A percentile compares a stretch with the other conserved stretches of the same genome.
Evolutionary conservation across 257 asterid genomes (phyloP).

Genomic region (Nicotiana tomentosiformis): DNA sequence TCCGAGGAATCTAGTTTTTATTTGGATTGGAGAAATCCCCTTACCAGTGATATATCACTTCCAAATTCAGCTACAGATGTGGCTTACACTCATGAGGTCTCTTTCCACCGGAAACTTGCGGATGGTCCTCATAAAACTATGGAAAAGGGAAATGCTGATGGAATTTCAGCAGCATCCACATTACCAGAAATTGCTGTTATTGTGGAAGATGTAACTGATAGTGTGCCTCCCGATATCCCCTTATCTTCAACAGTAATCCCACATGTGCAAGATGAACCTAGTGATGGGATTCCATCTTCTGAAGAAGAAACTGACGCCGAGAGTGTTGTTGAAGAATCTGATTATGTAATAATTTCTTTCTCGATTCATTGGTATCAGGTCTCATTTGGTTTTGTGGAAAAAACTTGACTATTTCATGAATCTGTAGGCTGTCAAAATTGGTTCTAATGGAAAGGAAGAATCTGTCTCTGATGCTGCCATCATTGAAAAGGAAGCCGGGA

Average conservation of each 20-base stretch:
- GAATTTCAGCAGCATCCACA: conserved; percentile 13
- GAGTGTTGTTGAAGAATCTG: conserved; percentile 32
- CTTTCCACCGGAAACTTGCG: conserved; percentile 2
- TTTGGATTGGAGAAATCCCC: conserved; percentile 11
- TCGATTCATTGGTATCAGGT: not conserved
- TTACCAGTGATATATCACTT: conserved; percentile 13
- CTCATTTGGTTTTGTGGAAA: not conserved
- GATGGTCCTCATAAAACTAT: conserved; percentile 6
- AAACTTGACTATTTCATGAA: conserved; percentile 6
- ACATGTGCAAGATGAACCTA: conserved; percentile 31
- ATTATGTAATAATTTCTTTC: conserved; percentile 28
- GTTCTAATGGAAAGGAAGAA: conserved; percentile 27
- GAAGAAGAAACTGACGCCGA: conserved; percentile 45
- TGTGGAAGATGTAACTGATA: conserved; percentile 45
- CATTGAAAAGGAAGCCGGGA: conserved; percentile 67
- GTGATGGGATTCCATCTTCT: conserved; percentile 32
- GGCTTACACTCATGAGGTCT: not conserved
- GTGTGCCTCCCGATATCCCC: conserved; percentile 25
- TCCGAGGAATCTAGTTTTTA: conserved; percentile 16
- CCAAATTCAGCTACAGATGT: conserved; percentile 10
- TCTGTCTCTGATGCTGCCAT: conserved; percentile 50
- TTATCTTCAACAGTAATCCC: conserved; percentile 23
- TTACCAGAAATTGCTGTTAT: conserved; percentile 19
- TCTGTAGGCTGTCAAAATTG: conserved; percentile 42
- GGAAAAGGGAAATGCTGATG: conserved; percentile 9